Conservation (phyloP, 2,329 filamentous ascomycete genomes). For the Knufia petricola region DNA sequence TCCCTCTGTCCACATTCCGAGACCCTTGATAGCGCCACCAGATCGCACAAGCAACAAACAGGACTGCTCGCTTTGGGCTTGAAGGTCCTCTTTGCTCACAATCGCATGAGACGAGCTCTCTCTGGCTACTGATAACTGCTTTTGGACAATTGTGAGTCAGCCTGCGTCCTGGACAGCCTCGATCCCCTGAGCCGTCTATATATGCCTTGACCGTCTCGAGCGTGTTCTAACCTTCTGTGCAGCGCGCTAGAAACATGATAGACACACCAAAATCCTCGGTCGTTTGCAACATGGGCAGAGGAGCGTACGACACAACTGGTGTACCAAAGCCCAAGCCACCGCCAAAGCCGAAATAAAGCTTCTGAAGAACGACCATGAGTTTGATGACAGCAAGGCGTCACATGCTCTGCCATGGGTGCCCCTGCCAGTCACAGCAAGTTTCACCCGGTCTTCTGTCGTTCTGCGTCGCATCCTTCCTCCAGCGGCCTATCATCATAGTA, state of each 20-base stretch:
- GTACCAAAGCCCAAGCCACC: conserved; percentile 41
- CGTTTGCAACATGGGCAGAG: conserved; percentile 40
- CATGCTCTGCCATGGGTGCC: neutral
- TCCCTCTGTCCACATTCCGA: conserved; percentile 3
- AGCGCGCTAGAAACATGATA: conserved; percentile 19
- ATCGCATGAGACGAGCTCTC: neutral
- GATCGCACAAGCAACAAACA: neutral
- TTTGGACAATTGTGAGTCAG: conserved; percentile 4
- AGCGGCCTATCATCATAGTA: conserved; percentile 1
- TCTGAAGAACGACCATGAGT: neutral
- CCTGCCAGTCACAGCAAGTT: neutral
- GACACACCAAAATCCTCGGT: conserved; percentile 16
- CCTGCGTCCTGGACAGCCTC: neutral
- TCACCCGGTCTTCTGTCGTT: neutral
- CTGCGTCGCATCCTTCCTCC: neutral
- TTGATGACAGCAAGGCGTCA: neutral
- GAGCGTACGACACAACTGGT: conserved; percentile 44
- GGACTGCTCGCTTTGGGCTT: neutral
- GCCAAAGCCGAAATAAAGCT: conserved; percentile 19
- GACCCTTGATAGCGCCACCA: conserved; percentile 1
- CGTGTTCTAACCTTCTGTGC: conserved; percentile 13
- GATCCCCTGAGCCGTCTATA: conserved; percentile 1
- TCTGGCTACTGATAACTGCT: neutral
- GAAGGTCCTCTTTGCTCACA: neutral
- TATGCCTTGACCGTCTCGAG: neutral